Evolutionary conservation across 164 flowering plant genomes (phyloP).

Genomic region (Stephania japonica): DNA sequence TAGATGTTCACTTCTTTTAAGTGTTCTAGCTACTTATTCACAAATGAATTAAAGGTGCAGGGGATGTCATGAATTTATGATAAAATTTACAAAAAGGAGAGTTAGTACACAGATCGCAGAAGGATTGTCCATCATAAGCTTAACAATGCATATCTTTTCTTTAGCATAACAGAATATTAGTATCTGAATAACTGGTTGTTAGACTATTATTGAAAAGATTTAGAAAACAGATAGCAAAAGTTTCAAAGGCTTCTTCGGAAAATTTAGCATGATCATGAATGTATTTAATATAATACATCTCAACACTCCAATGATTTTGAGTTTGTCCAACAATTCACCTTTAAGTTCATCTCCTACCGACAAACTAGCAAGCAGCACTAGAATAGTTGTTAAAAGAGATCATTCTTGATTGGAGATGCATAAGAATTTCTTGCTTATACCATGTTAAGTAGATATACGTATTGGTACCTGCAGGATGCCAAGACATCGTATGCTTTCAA

Average conservation of each 20-base stretch:
- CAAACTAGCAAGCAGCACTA: neutral
- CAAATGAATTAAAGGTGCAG: too few relatives aligned
- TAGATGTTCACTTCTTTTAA: too few relatives aligned
- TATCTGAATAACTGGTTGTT: slow-evolving; percentile 2
- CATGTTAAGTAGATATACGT: neutral
- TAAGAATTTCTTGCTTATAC: neutral
- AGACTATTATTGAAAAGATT: slow-evolving; percentile 3
- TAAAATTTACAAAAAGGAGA: too few relatives aligned
- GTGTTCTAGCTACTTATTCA: too few relatives aligned
- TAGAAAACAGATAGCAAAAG: neutral
- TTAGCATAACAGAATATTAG: neutral
- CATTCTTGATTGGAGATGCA: too few relatives aligned
- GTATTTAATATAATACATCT: neutral
- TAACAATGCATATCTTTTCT: neutral
- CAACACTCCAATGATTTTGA: neutral
- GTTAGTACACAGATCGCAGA: too few relatives aligned
- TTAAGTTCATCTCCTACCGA: neutral
- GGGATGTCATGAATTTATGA: too few relatives aligned
- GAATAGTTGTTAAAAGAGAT: neutral
- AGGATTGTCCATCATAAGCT: neutral
- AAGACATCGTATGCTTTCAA: slow-evolving; percentile 50
- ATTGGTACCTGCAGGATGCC: slow-evolving; percentile 66
- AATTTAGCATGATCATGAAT: neutral
- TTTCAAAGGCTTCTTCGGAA: neutral
- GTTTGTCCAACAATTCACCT: neutral